Percentiles rank a stretch among this genome's conserved stretches.
Conservation (phyloP, 2,329 filamentous ascomycete species). For the Botrytis pseudocinerea region DNA sequence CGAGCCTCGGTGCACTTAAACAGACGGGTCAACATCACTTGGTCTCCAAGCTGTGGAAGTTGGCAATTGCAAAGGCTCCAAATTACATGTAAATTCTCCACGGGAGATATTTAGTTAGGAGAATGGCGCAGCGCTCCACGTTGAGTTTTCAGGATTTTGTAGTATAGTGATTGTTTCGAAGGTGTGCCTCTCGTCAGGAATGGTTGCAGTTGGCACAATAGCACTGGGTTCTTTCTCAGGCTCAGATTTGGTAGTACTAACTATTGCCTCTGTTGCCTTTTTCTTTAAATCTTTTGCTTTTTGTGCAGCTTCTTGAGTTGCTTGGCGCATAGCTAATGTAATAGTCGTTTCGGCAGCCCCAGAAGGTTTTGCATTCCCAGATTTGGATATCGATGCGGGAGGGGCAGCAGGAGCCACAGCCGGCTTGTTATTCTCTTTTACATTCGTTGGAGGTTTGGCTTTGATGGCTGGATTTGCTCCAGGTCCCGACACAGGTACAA, state of each 20-base stretch:
- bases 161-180: slow-evolving; percentile 29
- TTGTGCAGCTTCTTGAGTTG: slow-evolving; percentile 65
- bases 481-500: slow-evolving; percentile 25
- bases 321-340: slow-evolving; percentile 51
- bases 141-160: slow-evolving; percentile 38
- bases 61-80: slow-evolving; percentile 35
- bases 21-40: slow-evolving; percentile 27
- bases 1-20: slow-evolving; percentile 34
- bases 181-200: slow-evolving; percentile 21
- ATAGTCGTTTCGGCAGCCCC: slow-evolving; percentile 36
- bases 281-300: slow-evolving; percentile 63
- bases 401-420: slow-evolving; percentile 34
- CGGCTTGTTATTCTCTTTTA: slow-evolving; percentile 41
- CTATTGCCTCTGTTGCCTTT: slow-evolving; percentile 29
- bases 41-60: slow-evolving; percentile 39
- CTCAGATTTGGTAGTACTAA: slow-evolving; percentile 31
- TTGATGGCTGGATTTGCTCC: slow-evolving; percentile 26
- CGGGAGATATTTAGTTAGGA: slow-evolving; percentile 4
- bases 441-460: slow-evolving; percentile 36
- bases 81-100: slow-evolving; percentile 24
- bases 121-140: slow-evolving; percentile 33
- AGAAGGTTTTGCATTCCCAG: slow-evolving; percentile 25
- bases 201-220: slow-evolving; percentile 25
- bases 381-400: slow-evolving; percentile 28
- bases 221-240: slow-evolving; percentile 25